Evolutionary conservation across 108 stramenopile genomes (phyloP), one percentile per base, ranked within the genome.

Genomic region (Nitzschia putrida): DNA sequence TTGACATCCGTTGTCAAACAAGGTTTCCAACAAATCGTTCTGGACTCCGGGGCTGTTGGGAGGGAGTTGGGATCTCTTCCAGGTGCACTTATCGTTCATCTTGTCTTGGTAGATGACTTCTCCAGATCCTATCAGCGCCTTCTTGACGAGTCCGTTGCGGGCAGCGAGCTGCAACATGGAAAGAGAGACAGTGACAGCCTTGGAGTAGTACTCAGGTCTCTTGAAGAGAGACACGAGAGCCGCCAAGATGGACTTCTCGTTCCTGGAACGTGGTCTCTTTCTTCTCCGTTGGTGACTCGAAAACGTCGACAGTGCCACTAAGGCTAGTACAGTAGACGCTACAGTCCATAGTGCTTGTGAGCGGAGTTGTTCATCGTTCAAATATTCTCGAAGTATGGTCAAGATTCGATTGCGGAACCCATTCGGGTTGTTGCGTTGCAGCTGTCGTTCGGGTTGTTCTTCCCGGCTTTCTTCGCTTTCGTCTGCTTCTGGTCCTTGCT

Each of bases 51-150:
- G 71, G 76, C 78, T 86, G 37, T 71, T 64, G 41, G 79, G 64
- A 8, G 86, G 90, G 20, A 91, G 66, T 37, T 72, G 52, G 5
- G 90, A 81, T 57, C 73, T 65, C 40, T 85, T 91, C 90, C 87
- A 91, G 50, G 13, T 23, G 18, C 47, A 49, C 8, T 51, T 45
- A 3, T 67, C 40, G 10, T 54, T 23, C 39, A 65, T 58, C 29
- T 55, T 9, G 18, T 64, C 61, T 26, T 43, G 34, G 53, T 76
- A 68, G 25, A 75, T 13, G 23, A 73, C 61, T 45, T 72, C 57
- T 25, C 53, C 24, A 18, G 71, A 51, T 39, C 64, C 69, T 26
- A 84, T 29, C 13, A 79, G 45, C 7, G 79, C 83, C 40, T 55
- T 39, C 56, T 63, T 57, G 5, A 84, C 69, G 2, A 52, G 8